A percentile compares a stretch with the other conserved stretches of the same genome.
Evolutionary conservation across 2,329 filamentous ascomycete genomes (phyloP).

Genomic region (Phyllosticta citrichinensis): DNA sequence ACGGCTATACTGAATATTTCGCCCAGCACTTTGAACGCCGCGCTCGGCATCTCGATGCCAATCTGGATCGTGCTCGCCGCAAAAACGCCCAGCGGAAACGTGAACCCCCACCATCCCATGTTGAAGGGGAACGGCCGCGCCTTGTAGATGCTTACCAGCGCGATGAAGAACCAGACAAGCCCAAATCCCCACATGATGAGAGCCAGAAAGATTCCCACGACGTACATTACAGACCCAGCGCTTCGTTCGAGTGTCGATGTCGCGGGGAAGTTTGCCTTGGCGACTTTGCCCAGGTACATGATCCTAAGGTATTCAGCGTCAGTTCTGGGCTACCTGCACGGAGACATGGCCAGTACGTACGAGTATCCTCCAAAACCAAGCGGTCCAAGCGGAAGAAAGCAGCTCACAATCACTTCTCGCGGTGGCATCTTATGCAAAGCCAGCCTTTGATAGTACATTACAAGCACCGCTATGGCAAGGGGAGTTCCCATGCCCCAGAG

Average conservation of each 20-base stretch:
- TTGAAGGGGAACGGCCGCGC: constrained; percentile 41
- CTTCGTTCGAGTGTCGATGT: constrained; percentile 21
- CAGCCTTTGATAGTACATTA: constrained; percentile 57
- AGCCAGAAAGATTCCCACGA: constrained; percentile 41
- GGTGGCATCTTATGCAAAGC: constrained; percentile 53
- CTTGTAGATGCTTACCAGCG: constrained; percentile 32
- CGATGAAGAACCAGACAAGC: constrained; percentile 41
- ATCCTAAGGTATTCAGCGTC: neutral
- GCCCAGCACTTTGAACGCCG: constrained; percentile 39
- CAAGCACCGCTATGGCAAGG: constrained; percentile 48
- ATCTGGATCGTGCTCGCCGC: constrained; percentile 32
- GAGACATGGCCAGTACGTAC: neutral
- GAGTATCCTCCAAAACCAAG: constrained; percentile 49
- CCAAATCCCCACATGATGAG: constrained; percentile 45
- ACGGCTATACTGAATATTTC: constrained; percentile 39
- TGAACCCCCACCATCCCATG: constrained; percentile 50
- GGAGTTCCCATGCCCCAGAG: constrained; percentile 54
- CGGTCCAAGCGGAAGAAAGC: constrained; percentile 54
- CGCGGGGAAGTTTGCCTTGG: constrained; percentile 27
- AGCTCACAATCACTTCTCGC: constrained; percentile 53
- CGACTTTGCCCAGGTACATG: constrained; percentile 36
- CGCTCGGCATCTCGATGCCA: constrained; percentile 38
- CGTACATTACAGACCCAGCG: constrained; percentile 44
- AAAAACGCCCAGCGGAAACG: constrained; percentile 45
- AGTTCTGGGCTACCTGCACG: neutral